Evolutionary conservation across 306 rosid species (phyloP).

Genomic region (Echinosophora koreensis): DNA sequence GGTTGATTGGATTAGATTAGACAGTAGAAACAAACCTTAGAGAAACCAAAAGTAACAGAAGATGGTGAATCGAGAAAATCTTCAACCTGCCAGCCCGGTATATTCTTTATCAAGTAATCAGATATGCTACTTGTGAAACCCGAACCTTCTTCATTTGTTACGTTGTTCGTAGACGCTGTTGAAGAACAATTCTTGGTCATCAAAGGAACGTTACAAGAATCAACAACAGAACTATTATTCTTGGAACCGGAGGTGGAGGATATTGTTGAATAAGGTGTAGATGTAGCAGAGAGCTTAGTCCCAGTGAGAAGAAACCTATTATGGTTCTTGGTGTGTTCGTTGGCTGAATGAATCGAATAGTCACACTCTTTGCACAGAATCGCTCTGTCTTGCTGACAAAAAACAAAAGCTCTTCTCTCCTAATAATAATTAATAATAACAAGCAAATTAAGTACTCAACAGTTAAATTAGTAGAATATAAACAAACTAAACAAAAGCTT

Average conservation of each 20-base stretch:
- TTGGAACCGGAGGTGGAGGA: background rate
- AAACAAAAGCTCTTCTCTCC: slow-evolving; percentile 81
- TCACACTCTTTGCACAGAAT: slow-evolving; percentile 90
- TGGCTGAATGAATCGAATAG: slow-evolving; percentile 69
- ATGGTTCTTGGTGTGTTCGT: slow-evolving; percentile 83
- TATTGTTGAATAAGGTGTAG: slow-evolving; percentile 51
- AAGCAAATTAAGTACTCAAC: too few relatives aligned
- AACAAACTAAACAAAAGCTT: too few relatives aligned
- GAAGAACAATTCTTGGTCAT: too few relatives aligned
- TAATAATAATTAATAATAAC: slow-evolving; percentile 4
- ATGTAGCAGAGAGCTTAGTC: slow-evolving; percentile 62
- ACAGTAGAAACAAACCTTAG: slow-evolving; percentile 50
- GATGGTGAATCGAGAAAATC: slow-evolving; percentile 68
- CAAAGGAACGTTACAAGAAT: background rate
- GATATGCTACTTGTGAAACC: slow-evolving; percentile 70
- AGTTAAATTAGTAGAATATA: too few relatives aligned
- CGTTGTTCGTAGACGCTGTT: too few relatives aligned
- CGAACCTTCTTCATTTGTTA: slow-evolving; percentile 14
- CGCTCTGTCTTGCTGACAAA: slow-evolving; percentile 92
- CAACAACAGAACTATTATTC: too few relatives aligned
- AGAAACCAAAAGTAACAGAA: slow-evolving; percentile 53
- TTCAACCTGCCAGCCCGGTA: slow-evolving; percentile 86
- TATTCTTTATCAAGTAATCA: slow-evolving; percentile 73
- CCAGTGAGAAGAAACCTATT: slow-evolving; percentile 83
- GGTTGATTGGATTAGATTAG: too few relatives aligned